These are phyloP conservation scores for Botryotinia narcissicola DNA, from an alignment of 2,329 filamentous ascomycete species.

Conservation along the genomic window DNA sequence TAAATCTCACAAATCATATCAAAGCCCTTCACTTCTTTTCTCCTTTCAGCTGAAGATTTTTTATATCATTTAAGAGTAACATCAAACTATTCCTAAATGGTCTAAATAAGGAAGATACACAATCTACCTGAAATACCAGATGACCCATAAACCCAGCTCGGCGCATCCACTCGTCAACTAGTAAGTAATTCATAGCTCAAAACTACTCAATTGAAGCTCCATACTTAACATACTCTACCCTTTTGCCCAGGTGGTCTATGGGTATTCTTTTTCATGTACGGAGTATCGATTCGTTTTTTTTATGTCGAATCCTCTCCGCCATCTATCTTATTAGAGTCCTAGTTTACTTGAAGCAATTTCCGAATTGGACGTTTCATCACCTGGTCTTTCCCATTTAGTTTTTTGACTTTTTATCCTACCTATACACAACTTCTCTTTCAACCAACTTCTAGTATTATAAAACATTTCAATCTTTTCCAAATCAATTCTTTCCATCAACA, in stretches of 20 bases:
- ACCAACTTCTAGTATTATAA: neutral
- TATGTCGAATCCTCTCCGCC: neutral
- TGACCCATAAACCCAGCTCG: slow-evolving; percentile 10
- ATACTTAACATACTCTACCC: neutral
- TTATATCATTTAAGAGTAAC: neutral
- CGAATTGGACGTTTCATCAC: neutral
- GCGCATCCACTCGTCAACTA: slow-evolving; percentile 8
- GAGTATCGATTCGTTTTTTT: neutral
- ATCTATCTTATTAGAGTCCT: neutral
- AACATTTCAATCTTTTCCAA: neutral
- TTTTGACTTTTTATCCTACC: neutral
- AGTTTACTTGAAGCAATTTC: slow-evolving; percentile 1
- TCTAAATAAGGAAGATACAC: neutral
- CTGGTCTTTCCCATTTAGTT: neutral
- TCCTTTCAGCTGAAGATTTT: neutral
- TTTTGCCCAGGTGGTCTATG: neutral
- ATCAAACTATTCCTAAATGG: neutral
- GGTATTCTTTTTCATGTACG: neutral
- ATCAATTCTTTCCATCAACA: neutral
- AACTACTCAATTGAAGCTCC: neutral
- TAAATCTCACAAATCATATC: neutral
- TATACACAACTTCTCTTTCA: neutral
- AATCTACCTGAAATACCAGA: neutral
- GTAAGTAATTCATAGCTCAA: neutral
- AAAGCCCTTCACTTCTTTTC: too few species aligned